Evolutionary conservation across 1,284 basidiomycete genomes (phyloP).

Genomic region (Sutorius eximius): DNA sequence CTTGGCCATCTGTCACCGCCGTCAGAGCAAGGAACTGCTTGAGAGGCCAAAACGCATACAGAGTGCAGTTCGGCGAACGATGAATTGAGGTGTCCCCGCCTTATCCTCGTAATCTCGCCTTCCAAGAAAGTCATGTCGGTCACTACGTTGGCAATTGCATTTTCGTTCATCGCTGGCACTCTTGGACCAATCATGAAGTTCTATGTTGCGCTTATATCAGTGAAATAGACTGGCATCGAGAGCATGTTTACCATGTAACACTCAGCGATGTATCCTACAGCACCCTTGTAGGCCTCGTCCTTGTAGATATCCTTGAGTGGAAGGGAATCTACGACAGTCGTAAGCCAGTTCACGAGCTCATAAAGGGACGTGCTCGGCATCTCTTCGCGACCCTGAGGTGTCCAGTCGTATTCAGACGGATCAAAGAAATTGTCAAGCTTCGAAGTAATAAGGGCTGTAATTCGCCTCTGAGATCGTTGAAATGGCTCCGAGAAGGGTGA

Average conservation of each 20-base stretch:
- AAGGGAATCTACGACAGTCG: conserved; percentile 93
- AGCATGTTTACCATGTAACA: conserved; percentile 70
- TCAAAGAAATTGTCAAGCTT: conserved; percentile 98
- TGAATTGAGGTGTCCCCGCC: conserved; percentile 66
- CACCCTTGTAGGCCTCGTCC: conserved; percentile 84
- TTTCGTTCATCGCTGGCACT: conserved; percentile 84
- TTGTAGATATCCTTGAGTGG: conserved; percentile 84
- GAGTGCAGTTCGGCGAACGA: conserved; percentile 81
- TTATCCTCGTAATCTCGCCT: conserved; percentile 74
- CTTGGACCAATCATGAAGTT: conserved; percentile 77
- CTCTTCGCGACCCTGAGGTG: conserved; percentile 62
- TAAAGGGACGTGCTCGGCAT: conserved; percentile 91
- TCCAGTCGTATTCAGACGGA: conserved; percentile 94
- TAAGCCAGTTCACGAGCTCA: conserved; percentile 95
- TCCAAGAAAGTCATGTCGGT: conserved; percentile 87
- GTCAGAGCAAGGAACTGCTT: conserved; percentile 9
- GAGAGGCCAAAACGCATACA: conserved; percentile 47
- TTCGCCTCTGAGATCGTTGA: conserved; percentile 71
- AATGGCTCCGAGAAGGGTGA: conserved; percentile 72
- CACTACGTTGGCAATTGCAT: conserved; percentile 79
- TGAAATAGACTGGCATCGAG: background rate
- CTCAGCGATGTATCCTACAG: conserved; percentile 82
- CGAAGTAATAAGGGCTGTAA: conserved; percentile 81
- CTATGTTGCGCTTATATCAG: conserved; percentile 41
- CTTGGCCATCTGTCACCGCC: conserved; percentile 62